Percentiles rank a stretch among this genome's conserved stretches.
Evolutionary conservation across 176 grass and related monocot genomes (phyloP).

Genomic region (Ensete ventricosum): DNA sequence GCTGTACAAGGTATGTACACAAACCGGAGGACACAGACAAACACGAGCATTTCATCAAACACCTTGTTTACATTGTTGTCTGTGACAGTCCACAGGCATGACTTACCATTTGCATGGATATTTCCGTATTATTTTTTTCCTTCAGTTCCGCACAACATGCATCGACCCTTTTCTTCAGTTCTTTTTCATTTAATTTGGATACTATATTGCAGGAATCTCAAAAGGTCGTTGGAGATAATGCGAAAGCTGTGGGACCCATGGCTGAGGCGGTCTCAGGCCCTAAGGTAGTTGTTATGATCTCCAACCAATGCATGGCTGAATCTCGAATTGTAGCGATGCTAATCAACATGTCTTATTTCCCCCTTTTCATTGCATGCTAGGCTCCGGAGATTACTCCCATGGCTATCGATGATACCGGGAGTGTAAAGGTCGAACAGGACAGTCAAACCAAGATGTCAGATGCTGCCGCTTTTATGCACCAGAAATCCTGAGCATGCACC

Average conservation of each 20-base stretch:
- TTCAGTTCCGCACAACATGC: not conserved
- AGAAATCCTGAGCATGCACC: slow-evolving; percentile 23
- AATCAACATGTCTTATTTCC: not conserved
- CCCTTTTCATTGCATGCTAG: slow-evolving; percentile 1
- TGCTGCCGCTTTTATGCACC: not conserved
- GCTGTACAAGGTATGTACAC: too few species aligned
- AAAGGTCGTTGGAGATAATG: not conserved
- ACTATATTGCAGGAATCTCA: not conserved
- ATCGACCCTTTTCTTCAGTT: not conserved
- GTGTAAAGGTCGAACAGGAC: slow-evolving; percentile 27
- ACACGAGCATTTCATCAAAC: too few species aligned
- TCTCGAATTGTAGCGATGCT: not conserved
- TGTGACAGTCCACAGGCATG: too few species aligned
- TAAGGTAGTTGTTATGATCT: not conserved
- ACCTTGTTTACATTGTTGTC: too few species aligned
- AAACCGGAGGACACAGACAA: too few species aligned
- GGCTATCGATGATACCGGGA: slow-evolving; percentile 30
- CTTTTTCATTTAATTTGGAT: not conserved
- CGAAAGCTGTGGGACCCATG: not conserved
- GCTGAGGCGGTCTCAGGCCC: not conserved
- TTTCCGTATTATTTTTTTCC: not conserved
- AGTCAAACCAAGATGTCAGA: slow-evolving; percentile 30
- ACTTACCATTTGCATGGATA: too few species aligned
- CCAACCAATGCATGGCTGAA: not conserved
- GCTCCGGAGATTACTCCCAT: slow-evolving; percentile 22